Base-by-base conservation (phyloP, 2,329 filamentous ascomycete genomes). In the Pochonia chlamydosporia region DNA sequence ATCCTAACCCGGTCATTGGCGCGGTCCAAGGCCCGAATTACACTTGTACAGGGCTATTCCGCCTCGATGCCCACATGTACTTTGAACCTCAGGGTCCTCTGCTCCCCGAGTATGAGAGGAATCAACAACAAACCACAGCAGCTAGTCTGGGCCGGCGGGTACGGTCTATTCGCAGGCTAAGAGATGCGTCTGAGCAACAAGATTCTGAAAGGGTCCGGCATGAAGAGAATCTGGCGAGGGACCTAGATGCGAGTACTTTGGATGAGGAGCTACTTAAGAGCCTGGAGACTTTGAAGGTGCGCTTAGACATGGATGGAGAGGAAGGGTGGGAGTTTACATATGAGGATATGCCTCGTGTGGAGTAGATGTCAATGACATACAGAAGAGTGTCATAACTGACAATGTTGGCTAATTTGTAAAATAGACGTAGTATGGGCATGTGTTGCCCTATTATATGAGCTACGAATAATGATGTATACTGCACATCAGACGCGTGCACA, bases 11-110 rank as follows among this genome's bases (percentile, higher is more conserved):
- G 2, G 68, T 69, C 5, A 61, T 82, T 24, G 80, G 80, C 24
- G 76, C 70, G 5, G 69, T 82, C 2, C 74, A 84, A 55, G 81
- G 80, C 1, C 71, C 73, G 0, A 61, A 63, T 3, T 84, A 84
- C 54, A 50, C 63, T 1, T 53, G 61, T 2, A 71, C 74, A 0
- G 64, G 64, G 1, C 60, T 80, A 2, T 81, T 71, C 55, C 63
- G 72, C 4, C 55, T 49, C 5, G 73, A 80, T 5, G 70, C 70
- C 1, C 80, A 84, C 52, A 53, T 69, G 3, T 56, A 74, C 16
- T 59, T 62, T 2, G 69, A 80, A 36, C 64, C 67, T 0, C 48
- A 46, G 1, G 60, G 59, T 39, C 76, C 74, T 3, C 63, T 83
- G 5, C 54, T 77, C 6, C 68, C 71, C 2, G 53, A 59, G 5